phyloP scores from a whole-genome alignment of 805 yeast species.

The Pichia insulana region DNA sequence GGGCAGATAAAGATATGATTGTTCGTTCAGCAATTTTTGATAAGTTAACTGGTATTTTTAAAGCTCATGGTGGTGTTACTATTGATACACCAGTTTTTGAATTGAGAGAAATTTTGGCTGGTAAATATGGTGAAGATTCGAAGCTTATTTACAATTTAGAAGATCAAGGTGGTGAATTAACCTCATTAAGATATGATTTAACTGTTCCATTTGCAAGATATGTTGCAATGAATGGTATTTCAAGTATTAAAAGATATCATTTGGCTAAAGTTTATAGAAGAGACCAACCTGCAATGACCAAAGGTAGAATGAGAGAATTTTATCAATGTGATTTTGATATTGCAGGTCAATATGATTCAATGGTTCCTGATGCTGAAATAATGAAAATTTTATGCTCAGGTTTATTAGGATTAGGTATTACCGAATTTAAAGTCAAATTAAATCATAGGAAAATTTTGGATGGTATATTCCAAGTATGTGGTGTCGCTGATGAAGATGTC shows the following conservation, averaged over 20 bases:
- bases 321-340: conserved; percentile 98
- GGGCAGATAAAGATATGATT: conserved; percentile 98
- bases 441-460: conserved; percentile 95
- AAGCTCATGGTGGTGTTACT: conserved; percentile 96
- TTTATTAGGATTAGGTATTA: conserved; percentile 70
- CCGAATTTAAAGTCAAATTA: conserved; percentile 82
- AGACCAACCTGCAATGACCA: conserved; percentile 99
- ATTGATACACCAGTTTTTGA: conserved; percentile 98
- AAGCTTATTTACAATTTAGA: conserved; percentile 91
- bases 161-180: conserved; percentile 98
- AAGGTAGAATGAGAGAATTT: conserved; percentile 99
- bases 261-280: conserved; percentile 98
- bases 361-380: conserved; percentile 95
- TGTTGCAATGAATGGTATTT: conserved; percentile 91
- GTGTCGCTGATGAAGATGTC: conserved; percentile 89
- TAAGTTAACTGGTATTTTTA: conserved; percentile 65
- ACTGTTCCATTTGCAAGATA: conserved; percentile 98
- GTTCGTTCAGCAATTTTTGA: conserved; percentile 81
- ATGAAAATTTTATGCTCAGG: conserved; percentile 80
- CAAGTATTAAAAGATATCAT: conserved; percentile 87
- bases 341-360: conserved; percentile 85
- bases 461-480: conserved; percentile 92
- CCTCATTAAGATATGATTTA: conserved; percentile 90
- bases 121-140: conserved; percentile 98
- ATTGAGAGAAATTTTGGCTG: conserved; percentile 87